Percentiles rank a stretch among this genome's conserved stretches.
phyloP scores from a whole-genome alignment of 306 rosid species.

The Prosopis cineraria region DNA sequence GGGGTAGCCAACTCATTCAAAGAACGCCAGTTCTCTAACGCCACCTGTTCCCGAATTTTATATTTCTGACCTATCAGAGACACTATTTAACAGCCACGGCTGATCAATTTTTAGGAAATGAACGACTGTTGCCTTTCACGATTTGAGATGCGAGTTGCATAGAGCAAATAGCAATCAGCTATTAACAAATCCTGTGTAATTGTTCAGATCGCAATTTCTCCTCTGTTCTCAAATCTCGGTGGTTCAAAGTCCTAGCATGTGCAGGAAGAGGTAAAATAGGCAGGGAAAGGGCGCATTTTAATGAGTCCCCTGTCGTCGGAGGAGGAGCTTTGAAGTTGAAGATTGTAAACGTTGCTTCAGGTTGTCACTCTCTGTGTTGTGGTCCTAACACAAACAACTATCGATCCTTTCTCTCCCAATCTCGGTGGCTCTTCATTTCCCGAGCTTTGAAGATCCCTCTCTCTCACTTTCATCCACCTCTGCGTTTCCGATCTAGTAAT shows the following conservation, averaged over 20 bases:
- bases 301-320: conserved; percentile 41
- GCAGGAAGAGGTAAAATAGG: conserved; percentile 17
- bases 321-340: conserved; percentile 37
- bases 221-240: not conserved
- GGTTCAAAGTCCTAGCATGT: conserved; percentile 27
- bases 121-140: not conserved
- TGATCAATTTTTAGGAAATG: not conserved
- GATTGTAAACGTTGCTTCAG: conserved; percentile 25
- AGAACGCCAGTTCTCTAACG: conserved; percentile 29
- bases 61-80: not conserved
- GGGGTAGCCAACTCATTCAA: conserved; percentile 22
- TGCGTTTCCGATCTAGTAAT: conserved; percentile 36
- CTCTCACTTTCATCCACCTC: not conserved
- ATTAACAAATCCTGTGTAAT: not conserved
- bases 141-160: not conserved
- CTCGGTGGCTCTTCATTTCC: conserved; percentile 35
- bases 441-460: conserved; percentile 41
- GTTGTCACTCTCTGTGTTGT: conserved; percentile 23
- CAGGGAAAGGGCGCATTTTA: conserved; percentile 36
- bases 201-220: not conserved
- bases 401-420: conserved; percentile 44
- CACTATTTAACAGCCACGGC: not conserved
- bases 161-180: not conserved
- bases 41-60: conserved; percentile 2
- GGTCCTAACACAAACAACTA: conserved; percentile 6